phyloP scores from a whole-genome alignment of 176 grass and related monocot species.

The Typha latifolia region DNA sequence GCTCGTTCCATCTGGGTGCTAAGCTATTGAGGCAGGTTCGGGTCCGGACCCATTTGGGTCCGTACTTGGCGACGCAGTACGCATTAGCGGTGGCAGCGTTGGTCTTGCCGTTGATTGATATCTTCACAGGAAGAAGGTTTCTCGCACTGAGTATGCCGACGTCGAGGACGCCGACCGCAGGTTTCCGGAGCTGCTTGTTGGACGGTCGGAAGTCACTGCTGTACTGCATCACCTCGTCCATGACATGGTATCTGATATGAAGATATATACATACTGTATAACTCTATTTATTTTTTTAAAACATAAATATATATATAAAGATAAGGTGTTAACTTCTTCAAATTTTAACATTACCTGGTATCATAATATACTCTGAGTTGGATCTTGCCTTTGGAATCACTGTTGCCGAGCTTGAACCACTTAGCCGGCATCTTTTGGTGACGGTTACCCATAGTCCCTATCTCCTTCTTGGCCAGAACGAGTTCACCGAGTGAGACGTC shows the following conservation, averaged over 20 bases:
- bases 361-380: conserved; percentile 32
- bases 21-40: conserved; percentile 19
- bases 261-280: too few relatives aligned
- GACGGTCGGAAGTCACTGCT: conserved; percentile 32
- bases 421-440: neutral
- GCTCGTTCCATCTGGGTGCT: conserved; percentile 29
- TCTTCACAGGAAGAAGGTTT: neutral
- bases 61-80: conserved; percentile 24
- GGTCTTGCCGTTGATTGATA: neutral
- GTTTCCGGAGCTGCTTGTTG: neutral
- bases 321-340: too few relatives aligned
- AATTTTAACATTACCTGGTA: neutral
- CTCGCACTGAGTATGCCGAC: conserved; percentile 13
- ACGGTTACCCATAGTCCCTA: conserved; percentile 7
- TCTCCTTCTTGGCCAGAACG: neutral
- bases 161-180: conserved; percentile 7
- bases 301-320: too few relatives aligned
- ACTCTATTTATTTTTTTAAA: too few relatives aligned
- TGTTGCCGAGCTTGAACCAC: conserved; percentile 17
- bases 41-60: conserved; percentile 18
- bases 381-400: neutral
- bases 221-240: conserved; percentile 23
- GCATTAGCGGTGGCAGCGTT: neutral
- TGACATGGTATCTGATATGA: conserved; percentile 13
- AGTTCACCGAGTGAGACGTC: neutral